Base-by-base conservation (phyloP, 1,284 basidiomycete genomes). In the Ceratobasidium theobromae region DNA sequence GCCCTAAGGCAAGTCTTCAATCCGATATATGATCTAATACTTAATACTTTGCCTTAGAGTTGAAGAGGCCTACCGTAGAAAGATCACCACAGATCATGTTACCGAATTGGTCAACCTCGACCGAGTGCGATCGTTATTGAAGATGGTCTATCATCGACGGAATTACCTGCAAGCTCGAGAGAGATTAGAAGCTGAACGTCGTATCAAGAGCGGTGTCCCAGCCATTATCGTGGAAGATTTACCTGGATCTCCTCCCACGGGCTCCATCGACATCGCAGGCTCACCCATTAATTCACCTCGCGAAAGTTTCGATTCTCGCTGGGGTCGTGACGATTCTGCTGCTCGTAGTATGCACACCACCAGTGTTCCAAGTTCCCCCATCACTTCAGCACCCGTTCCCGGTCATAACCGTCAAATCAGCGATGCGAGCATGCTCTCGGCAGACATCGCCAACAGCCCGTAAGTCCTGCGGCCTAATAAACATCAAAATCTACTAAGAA, bases 51-150 rank as follows among this genome's bases (percentile, higher is more conserved):
- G 48, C 4, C 21, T 2, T 69, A 96, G 93, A 27, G 75, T 95
- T 69, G 88, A 93, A 70, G 93, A 96, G 69, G 81, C 94, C 1
- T 84, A 93, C 12, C 79, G 82, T 11, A 80, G 94, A 52, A 87
- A 86, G 11, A 87, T 88, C 67, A 91, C 84, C 57, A 91, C 88
- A 72, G 86, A 87, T 70, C 79, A 89, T 16, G 90, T 97, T 14
- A 86, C 85, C 0, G 89, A 92, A 70, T 80, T 93, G 9, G 90
- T 95, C 41, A 89, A 92, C 73, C 77, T 93, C 48, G 94, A 95
- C 77, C 84, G 88, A 55, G 89, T 95, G 2, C 83, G 86, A 53
- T 93, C 91, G 0, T 75, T 94, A 45, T 77, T 96, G 23, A 82
- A 83, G 66, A 91, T 89, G 67, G 87, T 93, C 53, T 84, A 87